A percentile compares a stretch with the other conserved stretches of the same genome.
Evolutionary conservation across 192 early-diverging fungal genomes (phyloP).

Genomic region (Rhizophagus clarus): DNA sequence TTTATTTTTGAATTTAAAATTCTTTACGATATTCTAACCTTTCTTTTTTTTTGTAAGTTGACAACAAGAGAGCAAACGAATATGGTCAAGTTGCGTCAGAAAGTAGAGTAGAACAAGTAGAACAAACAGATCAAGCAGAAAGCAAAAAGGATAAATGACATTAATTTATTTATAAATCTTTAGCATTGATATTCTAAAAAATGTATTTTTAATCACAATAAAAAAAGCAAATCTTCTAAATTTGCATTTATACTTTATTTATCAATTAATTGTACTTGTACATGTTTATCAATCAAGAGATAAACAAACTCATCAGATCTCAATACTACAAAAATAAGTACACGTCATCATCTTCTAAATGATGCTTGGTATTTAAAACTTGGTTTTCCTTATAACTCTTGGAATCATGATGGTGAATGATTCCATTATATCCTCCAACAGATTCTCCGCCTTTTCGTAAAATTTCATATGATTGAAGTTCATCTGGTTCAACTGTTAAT

Average conservation of each 20-base stretch:
- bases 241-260: background rate
- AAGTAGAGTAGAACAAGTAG: background rate
- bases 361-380: background rate
- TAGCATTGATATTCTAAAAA: background rate
- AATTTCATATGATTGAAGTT: background rate
- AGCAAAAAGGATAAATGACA: slow-evolving; percentile 48
- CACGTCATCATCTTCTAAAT: background rate
- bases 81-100: slow-evolving; percentile 75
- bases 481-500: background rate
- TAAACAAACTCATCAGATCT: too few species aligned
- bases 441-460: background rate
- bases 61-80: slow-evolving; percentile 85
- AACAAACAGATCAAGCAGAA: slow-evolving; percentile 29
- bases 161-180: background rate
- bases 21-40: background rate
- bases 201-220: background rate
- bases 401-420: background rate
- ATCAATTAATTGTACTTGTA: background rate
- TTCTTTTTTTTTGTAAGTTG: slow-evolving; percentile 41
- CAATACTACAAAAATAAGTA: background rate
- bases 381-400: background rate
- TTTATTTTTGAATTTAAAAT: background rate
- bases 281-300: too few species aligned
- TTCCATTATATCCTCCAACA: background rate
- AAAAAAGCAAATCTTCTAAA: background rate